These are phyloP conservation scores for Saccharomyces hybrid DNA, from an alignment of 1,139 yeast species.

Conservation along the genomic window DNA sequence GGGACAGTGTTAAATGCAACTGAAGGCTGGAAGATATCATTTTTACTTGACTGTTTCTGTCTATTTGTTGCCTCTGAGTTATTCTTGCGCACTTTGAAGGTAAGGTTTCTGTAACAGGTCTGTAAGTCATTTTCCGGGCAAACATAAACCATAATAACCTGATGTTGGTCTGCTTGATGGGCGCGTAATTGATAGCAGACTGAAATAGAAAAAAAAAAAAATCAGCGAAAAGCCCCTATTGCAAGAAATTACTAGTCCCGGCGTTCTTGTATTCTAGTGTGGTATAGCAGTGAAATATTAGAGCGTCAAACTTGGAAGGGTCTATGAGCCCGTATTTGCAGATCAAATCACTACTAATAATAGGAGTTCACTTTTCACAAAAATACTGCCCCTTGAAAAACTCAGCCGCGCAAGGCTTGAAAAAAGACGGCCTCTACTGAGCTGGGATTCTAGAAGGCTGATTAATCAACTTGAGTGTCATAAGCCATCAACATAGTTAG, in stretches of 20 bases:
- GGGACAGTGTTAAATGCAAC: slow-evolving; percentile 5
- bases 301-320: not conserved
- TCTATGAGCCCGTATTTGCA: not conserved
- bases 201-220: not conserved
- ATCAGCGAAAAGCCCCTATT: not conserved
- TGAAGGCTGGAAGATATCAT: not conserved
- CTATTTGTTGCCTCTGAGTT: not conserved
- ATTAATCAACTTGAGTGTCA: not conserved
- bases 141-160: not conserved
- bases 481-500: too few species aligned
- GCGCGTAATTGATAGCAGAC: not conserved
- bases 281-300: not conserved
- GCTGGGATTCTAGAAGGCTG: not conserved
- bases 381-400: not conserved
- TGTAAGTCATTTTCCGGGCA: not conserved
- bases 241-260: not conserved
- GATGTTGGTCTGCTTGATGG: not conserved
- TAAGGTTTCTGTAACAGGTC: not conserved
- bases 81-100: not conserved
- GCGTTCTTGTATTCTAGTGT: not conserved
- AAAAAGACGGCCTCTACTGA: not conserved
- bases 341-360: not conserved
- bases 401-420: not conserved
- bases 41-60: not conserved
- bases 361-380: not conserved